Conservation (phyloP, 441 rosid species). For the Bocquillonia castaneifolia region DNA sequence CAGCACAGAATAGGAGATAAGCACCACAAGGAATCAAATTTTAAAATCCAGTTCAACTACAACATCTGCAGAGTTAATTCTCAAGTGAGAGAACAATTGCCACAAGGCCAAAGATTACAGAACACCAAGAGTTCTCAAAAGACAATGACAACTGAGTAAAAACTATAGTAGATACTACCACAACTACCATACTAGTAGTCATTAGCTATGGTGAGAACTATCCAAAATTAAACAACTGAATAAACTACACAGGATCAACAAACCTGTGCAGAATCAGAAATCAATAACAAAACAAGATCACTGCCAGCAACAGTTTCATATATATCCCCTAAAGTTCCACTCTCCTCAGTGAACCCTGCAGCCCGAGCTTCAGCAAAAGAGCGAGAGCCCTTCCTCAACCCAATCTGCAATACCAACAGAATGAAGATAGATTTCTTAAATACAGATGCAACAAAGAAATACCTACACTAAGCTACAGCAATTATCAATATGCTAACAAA, state of each 20-base stretch:
- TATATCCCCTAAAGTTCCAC: constrained; percentile 79
- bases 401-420: constrained; percentile 39
- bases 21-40: background rate
- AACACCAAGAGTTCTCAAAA: too few relatives aligned
- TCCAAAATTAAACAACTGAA: too few relatives aligned
- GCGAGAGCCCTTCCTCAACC: constrained; percentile 83
- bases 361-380: constrained; percentile 89
- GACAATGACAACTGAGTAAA: too few relatives aligned
- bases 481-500: background rate
- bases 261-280: constrained; percentile 93
- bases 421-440: too few relatives aligned
- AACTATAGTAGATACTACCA: background rate
- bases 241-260: constrained; percentile 8
- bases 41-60: background rate
- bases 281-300: constrained; percentile 81
- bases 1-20: background rate
- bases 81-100: background rate
- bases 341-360: constrained; percentile 81
- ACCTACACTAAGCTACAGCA: background rate
- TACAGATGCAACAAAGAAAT: background rate
- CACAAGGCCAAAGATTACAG: background rate
- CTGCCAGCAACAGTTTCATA: constrained; percentile 87
- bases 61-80: background rate
- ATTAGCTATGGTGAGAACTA: background rate
- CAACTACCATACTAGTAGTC: background rate